A percentile compares a stretch with the other conserved stretches of the same genome.
Evolutionary conservation across 805 yeast genomes (phyloP).

Genomic region (Myxozyma geophila): DNA sequence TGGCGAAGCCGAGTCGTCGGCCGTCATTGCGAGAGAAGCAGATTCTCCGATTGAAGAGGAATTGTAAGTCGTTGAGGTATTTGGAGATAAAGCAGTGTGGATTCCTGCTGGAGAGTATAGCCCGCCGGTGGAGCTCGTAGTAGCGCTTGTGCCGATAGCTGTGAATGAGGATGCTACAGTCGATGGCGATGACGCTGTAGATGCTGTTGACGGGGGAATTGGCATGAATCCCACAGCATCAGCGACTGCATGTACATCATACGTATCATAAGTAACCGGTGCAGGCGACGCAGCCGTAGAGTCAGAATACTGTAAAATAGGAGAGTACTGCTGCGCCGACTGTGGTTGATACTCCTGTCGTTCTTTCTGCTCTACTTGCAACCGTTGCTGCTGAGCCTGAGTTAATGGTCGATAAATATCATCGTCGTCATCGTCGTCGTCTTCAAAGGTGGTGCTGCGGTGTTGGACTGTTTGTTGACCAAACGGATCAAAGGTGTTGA

Average conservation of each 20-base stretch:
- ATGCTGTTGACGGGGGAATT: conserved; percentile 17
- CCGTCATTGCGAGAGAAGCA: neutral
- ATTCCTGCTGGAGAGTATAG: conserved; percentile 6
- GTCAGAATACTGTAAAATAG: conserved; percentile 7
- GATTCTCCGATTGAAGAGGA: conserved; percentile 2
- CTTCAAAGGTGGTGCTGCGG: neutral
- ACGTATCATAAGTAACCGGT: neutral
- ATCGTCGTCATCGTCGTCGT: conserved; percentile 25
- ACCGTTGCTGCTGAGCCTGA: conserved; percentile 16
- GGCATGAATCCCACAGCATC: neutral
- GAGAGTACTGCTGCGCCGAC: neutral
- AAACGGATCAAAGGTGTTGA: conserved; percentile 7
- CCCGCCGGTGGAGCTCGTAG: neutral
- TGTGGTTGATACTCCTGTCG: conserved; percentile 1
- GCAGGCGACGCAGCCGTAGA: neutral
- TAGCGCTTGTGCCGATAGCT: neutral
- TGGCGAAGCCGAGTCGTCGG: conserved; percentile 24
- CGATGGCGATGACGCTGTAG: conserved; percentile 28
- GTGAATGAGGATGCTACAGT: conserved; percentile 25
- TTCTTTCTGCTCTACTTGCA: conserved; percentile 3
- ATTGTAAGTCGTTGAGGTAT: neutral
- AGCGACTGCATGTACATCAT: neutral
- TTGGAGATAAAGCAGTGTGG: conserved; percentile 9
- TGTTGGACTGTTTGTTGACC: neutral
- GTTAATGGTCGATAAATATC: conserved; percentile 21